phyloP scores from a whole-genome alignment of 495 filamentous ascomycete species.

The Aspergillus hancockii region DNA sequence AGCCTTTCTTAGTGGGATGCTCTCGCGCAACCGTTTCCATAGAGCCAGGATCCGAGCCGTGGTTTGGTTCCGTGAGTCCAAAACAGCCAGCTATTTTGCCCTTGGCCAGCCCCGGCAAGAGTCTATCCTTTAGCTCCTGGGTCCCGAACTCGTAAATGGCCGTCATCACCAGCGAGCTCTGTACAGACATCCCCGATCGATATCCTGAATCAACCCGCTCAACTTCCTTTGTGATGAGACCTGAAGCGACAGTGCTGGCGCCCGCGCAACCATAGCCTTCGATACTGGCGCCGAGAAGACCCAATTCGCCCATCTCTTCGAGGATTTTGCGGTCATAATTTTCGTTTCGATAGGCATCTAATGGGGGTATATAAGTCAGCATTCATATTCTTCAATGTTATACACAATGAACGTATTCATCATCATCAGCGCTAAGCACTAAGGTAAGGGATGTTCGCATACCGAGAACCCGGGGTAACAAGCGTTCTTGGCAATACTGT shows the following conservation, averaged over 20 bases:
- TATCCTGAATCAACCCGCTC: slow-evolving; percentile 96
- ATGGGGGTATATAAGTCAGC: slow-evolving; percentile 4
- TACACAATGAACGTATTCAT: not conserved
- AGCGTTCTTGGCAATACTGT: slow-evolving; percentile 86
- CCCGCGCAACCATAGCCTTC: slow-evolving; percentile 95
- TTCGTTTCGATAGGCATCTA: slow-evolving; percentile 95
- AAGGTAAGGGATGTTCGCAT: slow-evolving; percentile 30
- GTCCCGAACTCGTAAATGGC: slow-evolving; percentile 94
- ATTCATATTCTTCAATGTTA: not conserved
- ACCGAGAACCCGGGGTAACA: slow-evolving; percentile 88
- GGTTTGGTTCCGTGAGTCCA: slow-evolving; percentile 95
- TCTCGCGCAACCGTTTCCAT: slow-evolving; percentile 90
- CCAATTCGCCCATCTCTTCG: slow-evolving; percentile 93
- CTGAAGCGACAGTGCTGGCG: slow-evolving; percentile 84
- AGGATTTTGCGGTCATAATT: slow-evolving; percentile 87
- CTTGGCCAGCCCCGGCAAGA: slow-evolving; percentile 79
- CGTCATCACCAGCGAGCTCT: slow-evolving; percentile 93
- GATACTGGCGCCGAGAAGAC: slow-evolving; percentile 87
- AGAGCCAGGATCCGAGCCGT: slow-evolving; percentile 92
- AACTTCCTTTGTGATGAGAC: slow-evolving; percentile 92
- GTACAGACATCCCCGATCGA: slow-evolving; percentile 93
- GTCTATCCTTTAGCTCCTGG: slow-evolving; percentile 85
- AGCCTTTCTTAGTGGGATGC: slow-evolving; percentile 85
- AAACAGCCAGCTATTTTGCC: slow-evolving; percentile 89
- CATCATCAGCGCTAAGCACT: too few species aligned